Evolutionary conservation across 371 early-diverging fungal genomes (phyloP).

Genomic region (Apophysomyces trapeziformis): DNA sequence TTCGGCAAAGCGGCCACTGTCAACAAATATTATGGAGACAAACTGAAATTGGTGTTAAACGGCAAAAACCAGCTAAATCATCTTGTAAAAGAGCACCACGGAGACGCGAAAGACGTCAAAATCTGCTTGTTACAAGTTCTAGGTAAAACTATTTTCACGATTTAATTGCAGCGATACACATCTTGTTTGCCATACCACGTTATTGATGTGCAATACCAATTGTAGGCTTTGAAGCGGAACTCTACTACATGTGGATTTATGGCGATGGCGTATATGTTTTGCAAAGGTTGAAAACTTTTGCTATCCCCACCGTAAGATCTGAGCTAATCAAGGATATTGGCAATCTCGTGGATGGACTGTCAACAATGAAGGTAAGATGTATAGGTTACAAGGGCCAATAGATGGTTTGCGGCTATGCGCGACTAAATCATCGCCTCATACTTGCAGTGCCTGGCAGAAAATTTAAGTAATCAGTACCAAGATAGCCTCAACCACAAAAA

Average conservation of each 20-base stretch:
- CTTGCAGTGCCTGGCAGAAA: too few species aligned
- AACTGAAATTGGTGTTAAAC: not conserved
- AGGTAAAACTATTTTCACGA: too few species aligned
- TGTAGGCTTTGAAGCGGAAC: not conserved
- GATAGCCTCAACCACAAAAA: too few species aligned
- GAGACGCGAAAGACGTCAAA: not conserved
- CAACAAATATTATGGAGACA: not conserved
- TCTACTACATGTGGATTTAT: not conserved
- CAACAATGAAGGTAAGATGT: too few species aligned
- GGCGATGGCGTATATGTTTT: too few species aligned
- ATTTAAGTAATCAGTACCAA: too few species aligned
- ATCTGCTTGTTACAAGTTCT: not conserved
- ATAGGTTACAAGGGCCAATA: too few species aligned
- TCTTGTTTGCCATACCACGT: too few species aligned
- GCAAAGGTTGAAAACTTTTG: not conserved
- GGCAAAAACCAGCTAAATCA: not conserved
- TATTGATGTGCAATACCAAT: too few species aligned
- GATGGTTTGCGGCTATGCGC: too few species aligned
- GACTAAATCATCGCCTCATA: too few species aligned
- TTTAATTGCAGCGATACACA: too few species aligned
- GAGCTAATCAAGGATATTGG: not conserved
- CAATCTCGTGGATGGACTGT: not conserved
- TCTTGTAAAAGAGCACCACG: not conserved
- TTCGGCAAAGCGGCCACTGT: not conserved
- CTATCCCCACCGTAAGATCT: not conserved